phyloP scores from a whole-genome alignment of 1,284 basidiomycete genomes.

The Leccinum subrobustum region DNA sequence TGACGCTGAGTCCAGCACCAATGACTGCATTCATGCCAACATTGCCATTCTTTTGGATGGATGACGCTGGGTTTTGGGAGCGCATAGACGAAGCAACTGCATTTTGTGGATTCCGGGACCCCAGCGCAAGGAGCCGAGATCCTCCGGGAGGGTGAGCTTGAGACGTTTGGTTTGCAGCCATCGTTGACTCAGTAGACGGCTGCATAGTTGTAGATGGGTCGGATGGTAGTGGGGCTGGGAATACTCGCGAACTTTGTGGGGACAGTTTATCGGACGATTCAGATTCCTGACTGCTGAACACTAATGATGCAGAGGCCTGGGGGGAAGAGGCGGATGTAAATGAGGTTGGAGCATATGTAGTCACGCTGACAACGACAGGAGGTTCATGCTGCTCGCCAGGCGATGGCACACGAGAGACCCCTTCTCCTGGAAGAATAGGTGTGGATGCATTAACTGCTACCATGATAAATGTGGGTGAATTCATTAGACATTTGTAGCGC shows the following conservation, averaged over 20 bases:
- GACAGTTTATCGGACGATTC: constrained; percentile 32
- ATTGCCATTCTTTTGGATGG: constrained; percentile 25
- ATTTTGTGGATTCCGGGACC: constrained; percentile 43
- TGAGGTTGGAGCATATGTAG: not conserved
- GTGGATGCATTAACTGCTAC: constrained; percentile 13
- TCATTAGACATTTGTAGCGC: constrained; percentile 5
- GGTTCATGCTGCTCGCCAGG: constrained; percentile 12
- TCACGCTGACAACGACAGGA: not conserved
- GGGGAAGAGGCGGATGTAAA: constrained; percentile 18
- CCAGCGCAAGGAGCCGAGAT: constrained; percentile 70
- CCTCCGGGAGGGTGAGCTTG: constrained; percentile 65
- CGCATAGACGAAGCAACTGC: constrained; percentile 18
- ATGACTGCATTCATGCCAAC: constrained; percentile 26
- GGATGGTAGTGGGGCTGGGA: constrained; percentile 33
- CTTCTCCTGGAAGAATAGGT: constrained; percentile 8
- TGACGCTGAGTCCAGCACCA: constrained; percentile 9
- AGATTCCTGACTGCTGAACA: constrained; percentile 19
- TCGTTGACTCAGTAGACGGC: constrained; percentile 14
- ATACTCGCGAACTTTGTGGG: constrained; percentile 37
- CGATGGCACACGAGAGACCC: constrained; percentile 11
- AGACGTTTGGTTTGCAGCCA: constrained; percentile 17
- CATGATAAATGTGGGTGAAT: constrained; percentile 15
- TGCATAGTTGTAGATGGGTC: constrained; percentile 19
- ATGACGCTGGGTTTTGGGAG: constrained; percentile 22
- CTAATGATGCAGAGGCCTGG: constrained; percentile 8